phyloP scores from a whole-genome alignment of 2,329 filamentous ascomycete species.

The Acrodontium crateriforme region DNA sequence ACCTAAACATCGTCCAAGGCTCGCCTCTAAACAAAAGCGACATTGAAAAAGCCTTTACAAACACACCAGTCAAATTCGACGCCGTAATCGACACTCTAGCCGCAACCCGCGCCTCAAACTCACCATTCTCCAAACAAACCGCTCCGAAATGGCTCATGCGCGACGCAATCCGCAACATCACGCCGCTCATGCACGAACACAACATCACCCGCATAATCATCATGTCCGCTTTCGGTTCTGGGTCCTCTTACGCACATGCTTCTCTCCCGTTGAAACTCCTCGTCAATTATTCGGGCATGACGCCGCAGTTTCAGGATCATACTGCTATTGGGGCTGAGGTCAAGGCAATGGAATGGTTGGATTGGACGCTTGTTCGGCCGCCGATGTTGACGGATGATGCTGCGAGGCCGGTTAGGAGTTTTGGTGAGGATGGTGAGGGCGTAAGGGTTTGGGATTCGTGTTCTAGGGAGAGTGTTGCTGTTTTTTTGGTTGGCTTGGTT shows the following conservation, averaged over 20 bases:
- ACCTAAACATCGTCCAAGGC: slow-evolving; percentile 29
- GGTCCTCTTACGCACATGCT: slow-evolving; percentile 30
- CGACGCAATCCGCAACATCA: slow-evolving; percentile 26
- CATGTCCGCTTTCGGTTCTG: slow-evolving; percentile 38
- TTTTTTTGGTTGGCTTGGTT: slow-evolving; percentile 32
- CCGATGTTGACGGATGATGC: slow-evolving; percentile 30
- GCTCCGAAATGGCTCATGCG: slow-evolving; percentile 35
- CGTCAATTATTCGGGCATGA: slow-evolving; percentile 36
- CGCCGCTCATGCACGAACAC: slow-evolving; percentile 26
- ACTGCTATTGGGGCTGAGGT: slow-evolving; percentile 32
- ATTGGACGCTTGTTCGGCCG: slow-evolving; percentile 34
- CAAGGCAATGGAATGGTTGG: slow-evolving; percentile 21
- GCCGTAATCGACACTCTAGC: slow-evolving; percentile 38
- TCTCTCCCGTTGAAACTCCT: slow-evolving; percentile 29
- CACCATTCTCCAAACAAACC: slow-evolving; percentile 34
- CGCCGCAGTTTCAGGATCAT: slow-evolving; percentile 35
- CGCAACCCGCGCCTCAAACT: slow-evolving; percentile 32
- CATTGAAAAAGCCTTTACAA: slow-evolving; percentile 22
- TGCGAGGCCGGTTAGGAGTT: slow-evolving; percentile 24
- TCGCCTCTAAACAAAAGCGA: slow-evolving; percentile 5
- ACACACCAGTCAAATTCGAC: slow-evolving; percentile 10
- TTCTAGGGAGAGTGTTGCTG: slow-evolving; percentile 29
- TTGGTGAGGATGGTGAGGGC: slow-evolving; percentile 30
- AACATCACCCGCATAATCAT: slow-evolving; percentile 32
- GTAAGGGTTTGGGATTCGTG: slow-evolving; percentile 27